These are phyloP conservation scores for Geotrichum histeridarum DNA, from an alignment of 1,139 yeast species.

Conservation along the genomic window DNA sequence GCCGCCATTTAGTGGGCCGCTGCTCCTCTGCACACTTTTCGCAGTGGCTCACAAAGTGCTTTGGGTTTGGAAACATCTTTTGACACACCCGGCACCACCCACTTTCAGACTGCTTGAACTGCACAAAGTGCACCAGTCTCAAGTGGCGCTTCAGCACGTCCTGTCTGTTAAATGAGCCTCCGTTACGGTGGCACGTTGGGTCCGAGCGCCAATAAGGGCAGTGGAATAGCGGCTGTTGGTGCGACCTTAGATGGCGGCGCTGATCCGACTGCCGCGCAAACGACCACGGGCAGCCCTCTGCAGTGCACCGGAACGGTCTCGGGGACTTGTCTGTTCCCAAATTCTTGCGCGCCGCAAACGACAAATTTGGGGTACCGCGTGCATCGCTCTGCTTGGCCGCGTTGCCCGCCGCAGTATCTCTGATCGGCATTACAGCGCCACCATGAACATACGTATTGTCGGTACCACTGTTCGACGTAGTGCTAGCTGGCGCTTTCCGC, in stretches of 20 bases:
- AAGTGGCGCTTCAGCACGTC: constrained; percentile 70
- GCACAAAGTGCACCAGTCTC: constrained; percentile 59
- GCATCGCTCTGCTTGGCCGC: not conserved
- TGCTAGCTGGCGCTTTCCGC: not conserved
- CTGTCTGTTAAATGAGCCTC: constrained; percentile 63
- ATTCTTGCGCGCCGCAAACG: constrained; percentile 5
- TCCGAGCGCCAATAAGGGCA: constrained; percentile 69
- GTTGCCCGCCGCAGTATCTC: not conserved
- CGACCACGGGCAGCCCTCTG: constrained; percentile 58
- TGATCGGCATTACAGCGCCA: not conserved
- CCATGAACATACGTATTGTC: not conserved
- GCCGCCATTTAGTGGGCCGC: constrained; percentile 37
- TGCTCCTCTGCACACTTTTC: constrained; percentile 50
- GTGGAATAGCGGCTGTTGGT: constrained; percentile 56
- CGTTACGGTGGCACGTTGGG: constrained; percentile 66
- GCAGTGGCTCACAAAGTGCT: constrained; percentile 61
- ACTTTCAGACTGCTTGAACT: constrained; percentile 43
- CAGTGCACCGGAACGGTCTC: constrained; percentile 50
- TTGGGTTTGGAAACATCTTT: constrained; percentile 52
- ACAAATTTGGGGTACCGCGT: constrained; percentile 1
- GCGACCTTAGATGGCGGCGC: constrained; percentile 60
- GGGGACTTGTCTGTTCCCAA: constrained; percentile 3
- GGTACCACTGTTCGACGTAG: not conserved
- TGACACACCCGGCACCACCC: constrained; percentile 67
- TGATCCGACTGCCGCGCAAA: constrained; percentile 63